Evolutionary conservation across 345 rosid genomes (phyloP).

Genomic region (Passiflora organensis): DNA sequence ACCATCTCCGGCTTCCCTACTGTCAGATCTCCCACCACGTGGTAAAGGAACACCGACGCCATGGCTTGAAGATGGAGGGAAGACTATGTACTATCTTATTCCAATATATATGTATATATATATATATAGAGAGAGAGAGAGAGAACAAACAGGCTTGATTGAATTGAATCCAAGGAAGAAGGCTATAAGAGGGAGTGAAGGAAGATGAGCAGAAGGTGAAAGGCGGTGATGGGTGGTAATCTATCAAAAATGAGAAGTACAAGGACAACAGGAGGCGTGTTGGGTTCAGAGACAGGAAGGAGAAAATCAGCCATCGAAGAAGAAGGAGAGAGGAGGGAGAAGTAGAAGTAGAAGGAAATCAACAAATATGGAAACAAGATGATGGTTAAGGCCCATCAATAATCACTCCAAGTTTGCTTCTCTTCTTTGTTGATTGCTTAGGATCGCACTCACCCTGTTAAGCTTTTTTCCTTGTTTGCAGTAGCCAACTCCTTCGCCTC

Average conservation of each 20-base stretch:
- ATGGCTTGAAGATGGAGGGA: slow-evolving; percentile 21
- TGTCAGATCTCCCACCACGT: slow-evolving; percentile 95
- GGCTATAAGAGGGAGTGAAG: slow-evolving; percentile 80
- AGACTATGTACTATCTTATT: neutral
- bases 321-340: neutral
- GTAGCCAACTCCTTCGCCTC: too few species aligned
- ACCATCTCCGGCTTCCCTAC: slow-evolving; percentile 95
- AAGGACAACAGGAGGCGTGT: neutral
- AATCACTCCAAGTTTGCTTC: too few species aligned
- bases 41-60: slow-evolving; percentile 89
- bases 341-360: neutral
- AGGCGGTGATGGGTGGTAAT: slow-evolving; percentile 52
- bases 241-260: slow-evolving; percentile 27
- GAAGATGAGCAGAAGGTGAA: slow-evolving; percentile 68
- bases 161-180: slow-evolving; percentile 15
- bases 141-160: neutral
- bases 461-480: too few species aligned
- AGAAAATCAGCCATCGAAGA: slow-evolving; percentile 26
- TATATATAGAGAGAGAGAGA: neutral
- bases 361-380: neutral
- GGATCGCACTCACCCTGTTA: too few species aligned
- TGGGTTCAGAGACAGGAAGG: slow-evolving; percentile 1
- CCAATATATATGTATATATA: neutral
- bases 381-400: slow-evolving; percentile 15
- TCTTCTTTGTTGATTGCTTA: too few species aligned